These are phyloP conservation scores for Paraphysoderma sedebokerense DNA, from an alignment of 371 early-diverging fungal genomes.

Conservation along the genomic window DNA sequence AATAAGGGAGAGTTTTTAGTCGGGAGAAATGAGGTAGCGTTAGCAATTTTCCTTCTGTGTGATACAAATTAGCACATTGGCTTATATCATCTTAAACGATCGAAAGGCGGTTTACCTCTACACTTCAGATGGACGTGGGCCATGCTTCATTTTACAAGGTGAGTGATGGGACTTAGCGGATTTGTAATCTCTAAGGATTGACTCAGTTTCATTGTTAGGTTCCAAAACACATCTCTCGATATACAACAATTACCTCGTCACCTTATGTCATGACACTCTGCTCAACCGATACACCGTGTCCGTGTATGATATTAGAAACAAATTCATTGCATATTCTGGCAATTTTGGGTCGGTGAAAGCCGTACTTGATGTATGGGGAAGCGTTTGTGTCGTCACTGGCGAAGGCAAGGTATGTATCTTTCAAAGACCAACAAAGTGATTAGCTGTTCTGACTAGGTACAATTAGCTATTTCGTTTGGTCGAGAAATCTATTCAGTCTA, in stretches of 20 bases:
- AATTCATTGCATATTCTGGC: slow-evolving; percentile 66
- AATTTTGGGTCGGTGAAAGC: slow-evolving; percentile 52
- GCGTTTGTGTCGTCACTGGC: slow-evolving; percentile 66
- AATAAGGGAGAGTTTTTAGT: too few species aligned
- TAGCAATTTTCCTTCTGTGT: too few species aligned
- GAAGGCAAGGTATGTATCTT: slow-evolving; percentile 45
- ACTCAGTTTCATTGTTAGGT: slow-evolving; percentile 16
- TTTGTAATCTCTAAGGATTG: slow-evolving; percentile 15
- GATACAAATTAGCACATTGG: too few species aligned
- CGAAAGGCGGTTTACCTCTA: slow-evolving; percentile 70
- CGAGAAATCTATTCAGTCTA: slow-evolving; percentile 71
- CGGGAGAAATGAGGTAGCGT: too few species aligned
- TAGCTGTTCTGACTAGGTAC: neutral
- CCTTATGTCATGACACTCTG: slow-evolving; percentile 37
- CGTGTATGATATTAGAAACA: slow-evolving; percentile 76
- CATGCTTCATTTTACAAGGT: slow-evolving; percentile 78
- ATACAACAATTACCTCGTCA: slow-evolving; percentile 44
- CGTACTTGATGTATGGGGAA: slow-evolving; percentile 71
- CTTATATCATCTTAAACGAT: neutral
- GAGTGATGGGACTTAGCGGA: slow-evolving; percentile 11
- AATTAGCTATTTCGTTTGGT: slow-evolving; percentile 52
- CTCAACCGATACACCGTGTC: slow-evolving; percentile 40
- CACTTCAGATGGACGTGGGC: slow-evolving; percentile 76
- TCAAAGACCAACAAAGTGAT: neutral
- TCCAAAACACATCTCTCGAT: neutral